Evolutionary conservation across 73 alveolate species (phyloP).

Genomic region (Symbiodinium natans): DNA sequence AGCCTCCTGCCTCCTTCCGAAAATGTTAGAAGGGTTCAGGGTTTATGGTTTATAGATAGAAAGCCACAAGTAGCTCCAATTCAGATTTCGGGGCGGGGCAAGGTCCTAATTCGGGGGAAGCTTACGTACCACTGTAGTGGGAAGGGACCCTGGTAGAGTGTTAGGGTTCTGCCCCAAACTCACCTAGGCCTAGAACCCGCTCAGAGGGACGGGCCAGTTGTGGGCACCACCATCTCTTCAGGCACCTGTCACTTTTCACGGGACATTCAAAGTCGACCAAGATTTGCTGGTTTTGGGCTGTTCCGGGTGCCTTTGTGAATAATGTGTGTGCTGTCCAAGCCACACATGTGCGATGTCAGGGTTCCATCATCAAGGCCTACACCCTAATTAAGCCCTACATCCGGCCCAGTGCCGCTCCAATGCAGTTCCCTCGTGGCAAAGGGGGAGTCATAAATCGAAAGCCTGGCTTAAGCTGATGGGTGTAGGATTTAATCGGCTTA

Average conservation of each 20-base stretch:
- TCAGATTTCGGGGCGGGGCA: neutral
- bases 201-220: neutral
- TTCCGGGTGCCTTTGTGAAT: neutral
- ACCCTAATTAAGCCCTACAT: too few relatives aligned
- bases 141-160: too few relatives aligned
- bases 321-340: neutral
- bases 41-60: neutral
- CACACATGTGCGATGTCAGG: too few relatives aligned
- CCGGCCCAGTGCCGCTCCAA: too few relatives aligned
- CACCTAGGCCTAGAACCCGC: neutral
- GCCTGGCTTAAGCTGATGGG: too few relatives aligned
- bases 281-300: neutral
- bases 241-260: conserved; percentile 32
- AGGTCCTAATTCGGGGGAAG: neutral
- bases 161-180: neutral
- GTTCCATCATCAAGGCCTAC: too few relatives aligned
- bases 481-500: too few relatives aligned
- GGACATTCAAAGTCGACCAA: neutral
- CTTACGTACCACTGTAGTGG: neutral
- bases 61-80: neutral
- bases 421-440: too few relatives aligned
- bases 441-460: too few relatives aligned
- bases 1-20: too few relatives aligned
- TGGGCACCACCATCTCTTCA: conserved; percentile 35
- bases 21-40: neutral